phyloP scores from a whole-genome alignment of 345 rosid genomes.

The Jatropha curcas region DNA sequence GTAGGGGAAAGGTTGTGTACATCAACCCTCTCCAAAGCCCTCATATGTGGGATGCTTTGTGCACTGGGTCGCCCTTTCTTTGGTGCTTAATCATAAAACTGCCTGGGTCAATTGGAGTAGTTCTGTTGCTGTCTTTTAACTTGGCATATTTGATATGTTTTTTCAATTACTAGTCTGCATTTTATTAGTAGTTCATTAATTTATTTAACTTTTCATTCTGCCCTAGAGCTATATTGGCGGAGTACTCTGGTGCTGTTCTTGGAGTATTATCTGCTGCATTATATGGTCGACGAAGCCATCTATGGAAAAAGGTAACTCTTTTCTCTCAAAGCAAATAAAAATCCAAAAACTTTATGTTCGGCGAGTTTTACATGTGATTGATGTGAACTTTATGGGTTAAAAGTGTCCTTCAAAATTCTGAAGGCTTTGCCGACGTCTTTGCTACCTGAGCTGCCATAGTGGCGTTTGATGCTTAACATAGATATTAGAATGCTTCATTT shows the following conservation, averaged over 20 bases:
- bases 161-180: not conserved
- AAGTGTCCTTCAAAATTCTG: not conserved
- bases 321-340: not conserved
- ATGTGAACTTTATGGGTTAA: not conserved
- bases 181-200: conserved; percentile 4
- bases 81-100: not conserved
- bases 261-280: conserved; percentile 92
- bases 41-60: no score
- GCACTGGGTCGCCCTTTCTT: no score
- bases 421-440: not conserved
- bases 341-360: not conserved
- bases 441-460: not conserved
- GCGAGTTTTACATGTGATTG: not conserved
- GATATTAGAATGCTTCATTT: not conserved
- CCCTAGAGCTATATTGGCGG: conserved; percentile 78
- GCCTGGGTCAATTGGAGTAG: not conserved
- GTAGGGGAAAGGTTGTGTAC: no score
- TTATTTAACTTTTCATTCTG: conserved; percentile 17
- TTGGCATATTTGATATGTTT: not conserved
- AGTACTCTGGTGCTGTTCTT: conserved; percentile 98
- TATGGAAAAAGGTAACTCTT: conserved; percentile 87
- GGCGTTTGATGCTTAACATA: not conserved
- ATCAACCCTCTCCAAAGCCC: no score
- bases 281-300: conserved; percentile 69
- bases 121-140: not conserved